Base-by-base conservation (phyloP, 108 stramenopile species). In the Asterionellopsis glacialis region DNA sequence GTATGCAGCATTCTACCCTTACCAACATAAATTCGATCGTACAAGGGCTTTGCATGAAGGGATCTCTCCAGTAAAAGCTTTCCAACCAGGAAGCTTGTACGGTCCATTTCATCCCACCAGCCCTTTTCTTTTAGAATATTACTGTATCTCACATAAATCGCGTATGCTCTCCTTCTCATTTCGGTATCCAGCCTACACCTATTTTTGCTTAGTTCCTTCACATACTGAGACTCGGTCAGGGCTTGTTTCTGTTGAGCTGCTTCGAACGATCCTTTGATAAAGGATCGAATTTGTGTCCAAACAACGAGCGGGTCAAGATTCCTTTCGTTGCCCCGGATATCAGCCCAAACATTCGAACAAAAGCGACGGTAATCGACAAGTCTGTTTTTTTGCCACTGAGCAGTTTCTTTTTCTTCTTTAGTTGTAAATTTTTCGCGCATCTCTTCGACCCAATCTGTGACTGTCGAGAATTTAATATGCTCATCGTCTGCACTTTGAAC, bases 221-320 rank as follows among this genome's bases (percentile, higher is more conserved):
- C n/a, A 44, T 77, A 85, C 28, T 77, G 48, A 19, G 75, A 76
- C 14, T 65, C 28, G 25, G 69, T 41, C 13, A 85, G 44, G 26
- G 62, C 28, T 16, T 28, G 12, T 12, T 58, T 45, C 0, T 42
- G 50, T 11, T 65, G 54, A 21, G 67, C 60, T 45, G 84, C 84
- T 48, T 80, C 81, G 22, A 78, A 73, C 7, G 81, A 82, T 40
- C 84, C 84, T 45, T 85, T 85, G 43, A 85, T 55, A 58, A 80
- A 80, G 11, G 72, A 69, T 23, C 73, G 63, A 61, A 85, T 85
- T 10, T 76, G 48, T 15, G 69, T 79, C 84, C 84, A 85, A 45
- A 57, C 68, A 39, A 75, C 27, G 16, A 85, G 51, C 24, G 79
- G 60, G 53, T 73, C 69, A 13, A 77, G 15, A 12, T 48, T 60